Conservation (phyloP, 2,329 filamentous ascomycete genomes). For the Pestalotiopsis sp. region DNA sequence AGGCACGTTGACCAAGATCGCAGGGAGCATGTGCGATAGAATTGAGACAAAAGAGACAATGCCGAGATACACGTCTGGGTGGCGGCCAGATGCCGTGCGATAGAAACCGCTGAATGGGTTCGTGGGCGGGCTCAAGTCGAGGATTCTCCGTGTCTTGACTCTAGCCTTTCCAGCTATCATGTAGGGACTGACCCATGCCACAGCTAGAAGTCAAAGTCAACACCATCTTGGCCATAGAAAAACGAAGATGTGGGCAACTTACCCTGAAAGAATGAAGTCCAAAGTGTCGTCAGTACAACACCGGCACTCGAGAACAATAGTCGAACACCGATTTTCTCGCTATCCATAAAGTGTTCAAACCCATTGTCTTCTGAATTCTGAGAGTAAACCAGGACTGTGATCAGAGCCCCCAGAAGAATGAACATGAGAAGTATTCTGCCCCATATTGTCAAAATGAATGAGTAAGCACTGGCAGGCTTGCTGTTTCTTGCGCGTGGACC, state of each 20-base stretch:
- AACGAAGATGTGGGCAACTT: constrained; percentile 15
- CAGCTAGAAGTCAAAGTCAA: neutral
- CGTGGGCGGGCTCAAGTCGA: constrained; percentile 35
- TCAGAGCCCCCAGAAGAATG: constrained; percentile 29
- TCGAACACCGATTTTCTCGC: constrained; percentile 38
- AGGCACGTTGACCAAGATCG: constrained; percentile 40
- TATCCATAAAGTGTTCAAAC: constrained; percentile 45
- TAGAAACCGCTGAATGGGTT: constrained; percentile 42
- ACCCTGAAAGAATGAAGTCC: constrained; percentile 39
- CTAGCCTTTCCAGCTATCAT: constrained; percentile 35
- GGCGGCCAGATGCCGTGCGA: constrained; percentile 33
- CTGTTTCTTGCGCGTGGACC: constrained; percentile 13
- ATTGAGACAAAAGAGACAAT: constrained; percentile 34
- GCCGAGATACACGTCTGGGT: constrained; percentile 35
- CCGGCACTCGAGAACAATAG: constrained; percentile 43
- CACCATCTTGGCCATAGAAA: neutral
- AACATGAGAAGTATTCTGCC: constrained; percentile 27
- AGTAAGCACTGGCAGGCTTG: constrained; percentile 26
- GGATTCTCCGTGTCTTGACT: constrained; percentile 38
- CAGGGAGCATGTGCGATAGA: constrained; percentile 38
- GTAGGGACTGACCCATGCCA: constrained; percentile 39
- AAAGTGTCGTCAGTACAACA: constrained; percentile 39
- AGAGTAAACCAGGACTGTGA: constrained; percentile 40
- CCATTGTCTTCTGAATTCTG: constrained; percentile 28
- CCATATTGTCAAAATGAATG: constrained; percentile 26